Percentiles rank a stretch among this genome's conserved stretches.
These are phyloP conservation scores for Voacanga thouarsii DNA, from an alignment of 257 asterid genomes.

Conservation along the genomic window DNA sequence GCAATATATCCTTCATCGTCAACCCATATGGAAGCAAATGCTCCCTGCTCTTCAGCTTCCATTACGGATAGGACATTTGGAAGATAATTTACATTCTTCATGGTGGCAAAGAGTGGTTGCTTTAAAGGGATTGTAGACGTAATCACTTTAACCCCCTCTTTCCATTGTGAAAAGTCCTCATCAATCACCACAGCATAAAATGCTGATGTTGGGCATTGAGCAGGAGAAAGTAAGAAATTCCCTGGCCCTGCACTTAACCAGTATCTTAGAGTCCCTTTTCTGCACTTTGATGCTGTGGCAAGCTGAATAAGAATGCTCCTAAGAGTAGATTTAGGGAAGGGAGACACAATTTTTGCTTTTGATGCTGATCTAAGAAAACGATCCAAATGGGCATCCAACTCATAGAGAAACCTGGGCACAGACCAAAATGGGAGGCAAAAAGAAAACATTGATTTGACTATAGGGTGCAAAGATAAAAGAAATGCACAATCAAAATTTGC, in stretches of 20 bases:
- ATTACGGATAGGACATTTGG: conserved; percentile 72
- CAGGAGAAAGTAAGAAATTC: conserved; percentile 72
- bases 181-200: conserved; percentile 82
- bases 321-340: conserved; percentile 53
- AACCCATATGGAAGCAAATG: conserved; percentile 69
- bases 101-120: conserved; percentile 68
- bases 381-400: conserved; percentile 68
- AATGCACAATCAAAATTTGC: background rate
- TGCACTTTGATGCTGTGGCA: conserved; percentile 58
- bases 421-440: background rate
- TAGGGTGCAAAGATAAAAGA: background rate
- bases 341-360: conserved; percentile 55
- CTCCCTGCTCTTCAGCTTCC: conserved; percentile 90
- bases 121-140: conserved; percentile 81
- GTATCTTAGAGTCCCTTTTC: conserved; percentile 67
- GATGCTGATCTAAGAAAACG: conserved; percentile 82
- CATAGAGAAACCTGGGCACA: conserved; percentile 55
- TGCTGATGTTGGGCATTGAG: conserved; percentile 63
- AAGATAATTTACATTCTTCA: conserved; percentile 89
- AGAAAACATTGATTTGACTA: background rate
- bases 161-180: conserved; percentile 55
- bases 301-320: conserved; percentile 78
- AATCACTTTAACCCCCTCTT: conserved; percentile 68
- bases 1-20: conserved; percentile 75
- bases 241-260: conserved; percentile 93